These are phyloP conservation scores for Coelomomyces lativittatus DNA, from an alignment of 371 early-diverging fungal species.

Conservation along the genomic window DNA sequence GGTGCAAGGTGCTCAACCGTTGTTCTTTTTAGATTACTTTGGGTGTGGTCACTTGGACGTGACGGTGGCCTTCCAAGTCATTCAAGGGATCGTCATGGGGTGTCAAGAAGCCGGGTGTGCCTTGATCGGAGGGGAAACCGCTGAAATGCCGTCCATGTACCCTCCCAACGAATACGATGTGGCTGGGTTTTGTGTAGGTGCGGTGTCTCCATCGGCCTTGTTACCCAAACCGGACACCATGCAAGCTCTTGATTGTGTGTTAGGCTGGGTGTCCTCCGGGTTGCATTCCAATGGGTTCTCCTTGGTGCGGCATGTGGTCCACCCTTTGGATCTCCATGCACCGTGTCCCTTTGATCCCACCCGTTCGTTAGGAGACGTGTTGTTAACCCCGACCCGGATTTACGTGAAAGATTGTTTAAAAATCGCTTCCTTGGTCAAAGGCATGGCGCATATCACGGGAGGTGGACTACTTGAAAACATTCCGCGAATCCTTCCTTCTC, in stretches of 20 bases:
- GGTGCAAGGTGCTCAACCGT: slow-evolving; percentile 95
- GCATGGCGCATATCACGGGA: slow-evolving; percentile 92
- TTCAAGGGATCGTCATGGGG: slow-evolving; percentile 82
- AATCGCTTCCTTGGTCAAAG: slow-evolving; percentile 55
- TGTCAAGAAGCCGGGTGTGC: slow-evolving; percentile 82
- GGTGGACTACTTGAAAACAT: slow-evolving; percentile 94
- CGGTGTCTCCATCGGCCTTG: slow-evolving; percentile 71
- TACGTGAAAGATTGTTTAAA: slow-evolving; percentile 81
- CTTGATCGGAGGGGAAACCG: slow-evolving; percentile 94
- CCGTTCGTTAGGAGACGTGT: slow-evolving; percentile 58
- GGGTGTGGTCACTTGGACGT: slow-evolving; percentile 85
- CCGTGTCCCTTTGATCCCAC: slow-evolving; percentile 62
- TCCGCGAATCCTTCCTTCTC: slow-evolving; percentile 76
- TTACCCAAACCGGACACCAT: slow-evolving; percentile 66
- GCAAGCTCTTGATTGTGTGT: slow-evolving; percentile 57
- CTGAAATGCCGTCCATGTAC: slow-evolving; percentile 96
- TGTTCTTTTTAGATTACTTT: slow-evolving; percentile 93
- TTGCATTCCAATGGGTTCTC: slow-evolving; percentile 94
- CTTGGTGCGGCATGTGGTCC: slow-evolving; percentile 74
- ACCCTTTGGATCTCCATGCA: slow-evolving; percentile 48
- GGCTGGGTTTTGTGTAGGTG: slow-evolving; percentile 93
- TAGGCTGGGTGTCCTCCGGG: slow-evolving; percentile 82
- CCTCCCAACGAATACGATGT: slow-evolving; percentile 69
- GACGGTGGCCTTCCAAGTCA: slow-evolving; percentile 70
- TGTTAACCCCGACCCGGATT: slow-evolving; percentile 80